Evolutionary conservation across 2,329 filamentous ascomycete species (phyloP), one percentile per base, ranked within the genome.

Genomic region (Aureobasidium lini): DNA sequence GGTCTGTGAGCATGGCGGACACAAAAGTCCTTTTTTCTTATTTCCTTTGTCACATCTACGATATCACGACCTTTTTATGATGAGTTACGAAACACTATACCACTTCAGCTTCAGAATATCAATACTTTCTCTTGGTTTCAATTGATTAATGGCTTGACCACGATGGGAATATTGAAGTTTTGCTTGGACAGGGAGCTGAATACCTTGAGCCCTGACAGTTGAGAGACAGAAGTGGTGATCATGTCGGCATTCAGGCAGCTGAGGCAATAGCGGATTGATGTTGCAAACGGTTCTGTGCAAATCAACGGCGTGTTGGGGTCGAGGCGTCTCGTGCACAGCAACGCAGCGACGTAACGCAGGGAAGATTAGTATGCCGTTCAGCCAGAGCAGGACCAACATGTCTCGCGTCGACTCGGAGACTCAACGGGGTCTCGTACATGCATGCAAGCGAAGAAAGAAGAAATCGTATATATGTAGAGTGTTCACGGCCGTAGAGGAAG

Each of bases 401-500:
- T 36, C 47, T 29, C 29, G 18, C 23, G 18, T 13, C 13, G 34
- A 34, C 34, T 6, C 29, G 34, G 15, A 16, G 7, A 29, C 11
- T 29, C 48, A 52, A 52, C 48, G 48, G 48, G 34, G 7, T 52
- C 36, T 34, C 29, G 36, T 31, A 13, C 8, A 34, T 7, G 23
- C 6, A 9, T 28, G 7, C 16, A 9, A 39, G 9, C n/a, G 18
- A 40, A 31, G 23, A 32, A 13, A 23, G 23, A 9, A 13, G 13
- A 10, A 28, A 13, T 13, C 10, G 16, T 29, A 31, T 52, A 52
- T 40, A 52, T 39, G 13, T 31, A 28, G 23, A 8, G 5, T 11
- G 48, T 9, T 36, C 48, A 52, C 48, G 48, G 48, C 34, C 48
- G 48, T 54, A 54, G n/a, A 43, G 50, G 28, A 34, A 43, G 32